A percentile compares a stretch with the other conserved stretches of the same genome.
These are phyloP conservation scores for Colletotrichum shisoi DNA, from an alignment of 2,329 filamentous ascomycete genomes.

Conservation along the genomic window DNA sequence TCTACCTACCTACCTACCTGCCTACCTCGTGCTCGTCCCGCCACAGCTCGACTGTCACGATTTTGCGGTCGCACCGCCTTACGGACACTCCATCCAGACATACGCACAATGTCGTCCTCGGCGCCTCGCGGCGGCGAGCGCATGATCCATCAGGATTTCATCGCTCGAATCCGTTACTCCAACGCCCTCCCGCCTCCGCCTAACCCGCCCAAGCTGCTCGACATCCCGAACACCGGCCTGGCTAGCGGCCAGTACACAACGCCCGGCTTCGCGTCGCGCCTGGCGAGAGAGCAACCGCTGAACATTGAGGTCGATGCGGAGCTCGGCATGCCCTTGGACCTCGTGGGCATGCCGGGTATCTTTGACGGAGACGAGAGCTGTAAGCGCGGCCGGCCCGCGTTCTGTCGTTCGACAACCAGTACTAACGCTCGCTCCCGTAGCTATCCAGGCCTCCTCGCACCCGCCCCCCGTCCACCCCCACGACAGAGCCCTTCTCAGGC, in stretches of 20 bases:
- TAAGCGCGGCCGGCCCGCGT: conserved; percentile 55
- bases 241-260: conserved; percentile 87
- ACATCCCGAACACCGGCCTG: conserved; percentile 93
- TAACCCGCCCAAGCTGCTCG: conserved; percentile 93
- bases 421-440: conserved; percentile 54
- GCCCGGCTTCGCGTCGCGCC: conserved; percentile 85
- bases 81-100: neutral
- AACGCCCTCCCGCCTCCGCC: conserved; percentile 95
- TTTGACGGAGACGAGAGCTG: conserved; percentile 95
- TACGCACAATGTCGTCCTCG: conserved; percentile 47
- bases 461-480: conserved; percentile 78
- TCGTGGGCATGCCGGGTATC: conserved; percentile 92
- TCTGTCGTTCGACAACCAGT: neutral
- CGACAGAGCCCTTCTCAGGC: conserved; percentile 83
- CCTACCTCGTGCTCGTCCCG: neutral
- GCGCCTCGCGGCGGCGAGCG: conserved; percentile 60
- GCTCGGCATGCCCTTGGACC: conserved; percentile 94
- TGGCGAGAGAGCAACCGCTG: conserved; percentile 89
- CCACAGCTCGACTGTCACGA: neutral
- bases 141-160: conserved; percentile 90
- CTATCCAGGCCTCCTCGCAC: conserved; percentile 80
- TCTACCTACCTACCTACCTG: too few relatives aligned
- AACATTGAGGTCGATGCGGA: conserved; percentile 98
- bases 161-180: conserved; percentile 92
- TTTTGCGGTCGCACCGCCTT: neutral